Evolutionary conservation across 495 filamentous ascomycete species (phyloP).

Genomic region (Podospora pseudopauciseta): DNA sequence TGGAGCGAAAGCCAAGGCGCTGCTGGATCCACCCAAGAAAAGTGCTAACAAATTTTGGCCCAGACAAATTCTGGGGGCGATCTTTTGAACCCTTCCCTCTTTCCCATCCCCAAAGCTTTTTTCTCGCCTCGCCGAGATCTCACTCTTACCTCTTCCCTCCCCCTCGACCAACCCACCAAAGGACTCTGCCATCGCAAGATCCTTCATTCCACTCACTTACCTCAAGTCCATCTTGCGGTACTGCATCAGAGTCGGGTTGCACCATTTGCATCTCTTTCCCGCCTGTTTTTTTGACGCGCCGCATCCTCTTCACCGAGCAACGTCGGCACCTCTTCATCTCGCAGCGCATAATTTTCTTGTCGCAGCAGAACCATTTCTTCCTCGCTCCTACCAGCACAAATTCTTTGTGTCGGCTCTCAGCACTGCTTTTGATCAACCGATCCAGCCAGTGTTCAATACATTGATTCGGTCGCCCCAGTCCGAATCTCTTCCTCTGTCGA

Average conservation of each 20-base stretch:
- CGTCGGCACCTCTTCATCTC: background rate
- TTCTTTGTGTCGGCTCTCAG: background rate
- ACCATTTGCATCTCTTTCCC: background rate
- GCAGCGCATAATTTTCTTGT: background rate
- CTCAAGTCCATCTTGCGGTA: conserved; percentile 8
- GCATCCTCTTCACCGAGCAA: background rate
- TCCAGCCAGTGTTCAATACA: background rate
- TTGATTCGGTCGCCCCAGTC: background rate
- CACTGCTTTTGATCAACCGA: background rate
- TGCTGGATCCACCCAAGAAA: conserved; percentile 2
- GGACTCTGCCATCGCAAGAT: conserved; percentile 15
- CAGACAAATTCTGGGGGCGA: conserved; percentile 14
- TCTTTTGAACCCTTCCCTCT: conserved; percentile 9
- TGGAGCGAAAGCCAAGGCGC: conserved; percentile 5
- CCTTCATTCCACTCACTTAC: conserved; percentile 4
- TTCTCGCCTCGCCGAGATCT: conserved; percentile 17
- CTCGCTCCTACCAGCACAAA: background rate
- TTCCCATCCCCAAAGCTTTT: conserved; percentile 14
- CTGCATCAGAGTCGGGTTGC: conserved; percentile 4
- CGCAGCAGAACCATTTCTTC: background rate
- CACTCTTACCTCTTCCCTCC: conserved; percentile 1
- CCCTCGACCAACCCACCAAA: background rate
- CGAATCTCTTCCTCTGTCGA: background rate
- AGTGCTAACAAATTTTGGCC: conserved; percentile 1
- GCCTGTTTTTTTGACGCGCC: background rate